These are phyloP conservation scores for Lotmaria passim DNA, from an alignment of 208 protist genomes.

Conservation along the genomic window DNA sequence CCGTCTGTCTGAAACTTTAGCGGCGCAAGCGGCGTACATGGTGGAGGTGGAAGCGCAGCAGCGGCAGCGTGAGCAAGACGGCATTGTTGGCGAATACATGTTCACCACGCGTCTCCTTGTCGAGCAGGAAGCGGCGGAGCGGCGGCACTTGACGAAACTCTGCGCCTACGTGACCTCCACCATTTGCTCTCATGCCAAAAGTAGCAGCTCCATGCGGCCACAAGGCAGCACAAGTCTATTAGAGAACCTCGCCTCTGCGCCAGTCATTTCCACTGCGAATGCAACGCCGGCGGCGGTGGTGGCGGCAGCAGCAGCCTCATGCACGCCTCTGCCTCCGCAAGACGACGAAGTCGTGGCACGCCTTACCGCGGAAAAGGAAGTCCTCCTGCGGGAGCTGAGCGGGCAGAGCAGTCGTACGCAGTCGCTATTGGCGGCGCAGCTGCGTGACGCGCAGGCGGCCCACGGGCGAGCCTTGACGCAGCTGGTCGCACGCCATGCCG, in stretches of 20 bases:
- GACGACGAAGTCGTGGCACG: constrained; percentile 3
- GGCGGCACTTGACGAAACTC: constrained; percentile 15
- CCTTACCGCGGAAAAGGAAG: constrained; percentile 18
- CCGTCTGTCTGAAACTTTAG: constrained; percentile 8
- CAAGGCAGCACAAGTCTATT: too few relatives aligned
- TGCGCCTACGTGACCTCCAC: constrained; percentile 1
- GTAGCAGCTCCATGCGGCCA: neutral
- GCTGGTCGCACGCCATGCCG: constrained; percentile 32
- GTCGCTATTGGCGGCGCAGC: constrained; percentile 10
- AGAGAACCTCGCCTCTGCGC: too few relatives aligned
- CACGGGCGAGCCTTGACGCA: constrained; percentile 27
- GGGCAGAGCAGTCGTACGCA: constrained; percentile 9
- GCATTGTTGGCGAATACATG: constrained; percentile 30
- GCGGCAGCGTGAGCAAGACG: constrained; percentile 20
- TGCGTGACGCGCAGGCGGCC: constrained; percentile 21
- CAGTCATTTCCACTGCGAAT: too few relatives aligned
- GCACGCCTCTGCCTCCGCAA: neutral
- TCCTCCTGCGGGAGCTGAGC: constrained; percentile 10
- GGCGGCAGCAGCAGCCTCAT: too few relatives aligned
- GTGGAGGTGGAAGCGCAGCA: constrained; percentile 9
- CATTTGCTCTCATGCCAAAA: neutral
- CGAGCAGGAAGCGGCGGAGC: constrained; percentile 31
- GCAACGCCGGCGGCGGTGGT: too few relatives aligned
- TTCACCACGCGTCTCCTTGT: constrained; percentile 22
- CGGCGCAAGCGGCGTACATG: constrained; percentile 25